Evolutionary conservation across 139 green algal species (phyloP).

Genomic region (Chlamydomonas sp.): DNA sequence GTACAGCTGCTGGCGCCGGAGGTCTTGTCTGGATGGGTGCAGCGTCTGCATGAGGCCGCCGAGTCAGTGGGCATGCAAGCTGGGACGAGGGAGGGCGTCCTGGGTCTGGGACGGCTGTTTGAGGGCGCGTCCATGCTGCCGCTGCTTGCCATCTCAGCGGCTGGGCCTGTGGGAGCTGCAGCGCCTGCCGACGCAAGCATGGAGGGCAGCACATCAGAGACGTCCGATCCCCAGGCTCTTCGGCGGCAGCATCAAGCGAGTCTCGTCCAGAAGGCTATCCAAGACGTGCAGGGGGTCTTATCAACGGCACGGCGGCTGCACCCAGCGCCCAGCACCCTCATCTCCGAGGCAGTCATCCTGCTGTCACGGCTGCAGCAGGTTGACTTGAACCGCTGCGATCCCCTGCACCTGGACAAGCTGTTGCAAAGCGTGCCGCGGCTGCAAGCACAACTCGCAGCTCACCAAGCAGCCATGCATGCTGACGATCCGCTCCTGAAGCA

Average conservation of each 20-base stretch:
- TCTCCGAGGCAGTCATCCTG: neutral
- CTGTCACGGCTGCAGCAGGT: neutral
- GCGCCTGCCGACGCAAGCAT: too few species aligned
- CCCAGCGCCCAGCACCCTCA: neutral
- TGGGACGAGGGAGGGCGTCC: neutral
- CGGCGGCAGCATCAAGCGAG: slow-evolving; percentile 10
- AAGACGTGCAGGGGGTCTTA: neutral
- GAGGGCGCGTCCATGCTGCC: neutral
- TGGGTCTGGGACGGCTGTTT: neutral
- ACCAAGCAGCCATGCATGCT: slow-evolving; percentile 8
- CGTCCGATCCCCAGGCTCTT: neutral
- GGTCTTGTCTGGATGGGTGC: neutral
- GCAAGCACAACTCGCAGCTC: neutral
- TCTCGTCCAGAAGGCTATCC: neutral
- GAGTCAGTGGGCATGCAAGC: neutral
- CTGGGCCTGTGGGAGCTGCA: too few species aligned
- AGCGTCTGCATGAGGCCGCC: neutral
- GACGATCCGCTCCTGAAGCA: slow-evolving; percentile 18
- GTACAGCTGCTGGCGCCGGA: neutral
- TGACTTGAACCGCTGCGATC: neutral
- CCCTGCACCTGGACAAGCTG: slow-evolving; percentile 21
- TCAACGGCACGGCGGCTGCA: neutral
- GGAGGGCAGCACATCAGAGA: too few species aligned
- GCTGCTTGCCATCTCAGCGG: too few species aligned
- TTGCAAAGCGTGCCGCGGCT: neutral